Evolutionary conservation across 1,284 basidiomycete genomes (phyloP), one percentile per base, ranked within the genome.

Genomic region (Thelephora terrestris): DNA sequence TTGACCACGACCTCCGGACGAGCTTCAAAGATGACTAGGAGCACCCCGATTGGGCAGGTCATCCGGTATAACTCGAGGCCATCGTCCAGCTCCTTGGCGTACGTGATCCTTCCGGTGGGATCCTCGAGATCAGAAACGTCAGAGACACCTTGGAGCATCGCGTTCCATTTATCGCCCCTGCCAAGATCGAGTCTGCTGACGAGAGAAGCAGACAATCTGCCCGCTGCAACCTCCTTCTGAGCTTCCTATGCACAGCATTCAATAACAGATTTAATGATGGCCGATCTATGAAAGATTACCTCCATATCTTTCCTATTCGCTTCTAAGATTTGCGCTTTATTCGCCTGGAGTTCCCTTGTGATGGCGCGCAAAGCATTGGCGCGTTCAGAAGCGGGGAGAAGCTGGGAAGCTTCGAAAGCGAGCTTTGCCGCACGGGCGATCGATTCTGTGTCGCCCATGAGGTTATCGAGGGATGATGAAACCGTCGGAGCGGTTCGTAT

Each of bases 1-100:
- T 99, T 99, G 39, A 99, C 88, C 25, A 99, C 91, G 5, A 99
- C 96, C 64, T 99, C 96, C 1, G 96, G 96, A 32, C 96, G 76
- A 3, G 95, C 91, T 67, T 99, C 96, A 57, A 99, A 99, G 55
- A 99, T 97, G 55, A 98, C 91, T 44, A 99, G 75, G 23, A 99
- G 72, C 0, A 97, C 94, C 17, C 96, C 96, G 53, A 99, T 96
- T 0, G 96, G 94, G 64, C 95, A 99, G 0, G 94, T 91, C 1
- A 99, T 85, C 35, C 92, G 80, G 67, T 96, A 94, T 12, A 99
- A 75, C 58, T 97, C 89, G 14, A 99, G 71, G 0, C 72, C 76
- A 35, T 92, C 87, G 56, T 95, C 93, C 24, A 99, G 71, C 58
- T 89, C 77, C 17, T 81, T 84, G 0, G 95, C 92, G 63, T 95